A percentile compares a stretch with the other conserved stretches of the same genome.
Conservation (phyloP, 176 grass and related monocot genomes). For the Calamus simplicifolius region DNA sequence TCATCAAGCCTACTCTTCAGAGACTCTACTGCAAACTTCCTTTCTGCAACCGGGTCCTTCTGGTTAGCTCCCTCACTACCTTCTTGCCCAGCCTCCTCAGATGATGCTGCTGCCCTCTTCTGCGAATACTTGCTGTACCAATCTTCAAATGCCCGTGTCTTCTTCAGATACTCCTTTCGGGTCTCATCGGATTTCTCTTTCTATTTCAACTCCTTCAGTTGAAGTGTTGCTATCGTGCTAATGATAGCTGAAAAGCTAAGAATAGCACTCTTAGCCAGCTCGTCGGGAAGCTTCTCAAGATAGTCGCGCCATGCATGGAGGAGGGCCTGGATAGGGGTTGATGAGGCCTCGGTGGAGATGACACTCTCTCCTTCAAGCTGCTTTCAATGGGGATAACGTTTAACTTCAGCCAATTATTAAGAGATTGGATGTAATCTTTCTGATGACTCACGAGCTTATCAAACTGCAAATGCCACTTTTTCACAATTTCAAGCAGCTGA, state of each 20-base stretch:
- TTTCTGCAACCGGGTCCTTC: constrained; percentile 64
- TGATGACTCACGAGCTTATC: too few species aligned
- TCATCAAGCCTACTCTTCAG: constrained; percentile 64
- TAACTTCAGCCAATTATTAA: too few species aligned
- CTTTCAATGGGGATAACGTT: too few species aligned
- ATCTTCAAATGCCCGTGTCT: constrained; percentile 75
- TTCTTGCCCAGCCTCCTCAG: constrained; percentile 40
- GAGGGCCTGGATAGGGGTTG: too few species aligned
- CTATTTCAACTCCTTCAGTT: constrained; percentile 91
- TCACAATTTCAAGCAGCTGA: too few species aligned
- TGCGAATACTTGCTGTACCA: constrained; percentile 72
- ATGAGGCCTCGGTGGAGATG: too few species aligned
- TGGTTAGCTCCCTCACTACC: constrained; percentile 29
- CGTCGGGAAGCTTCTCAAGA: constrained; percentile 64
- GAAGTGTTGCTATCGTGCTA: constrained; percentile 59
- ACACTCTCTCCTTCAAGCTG: too few species aligned
- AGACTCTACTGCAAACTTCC: constrained; percentile 49
- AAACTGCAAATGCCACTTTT: too few species aligned
- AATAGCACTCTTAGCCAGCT: constrained; percentile 67
- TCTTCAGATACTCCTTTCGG: constrained; percentile 50
- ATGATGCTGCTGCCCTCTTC: constrained; percentile 8
- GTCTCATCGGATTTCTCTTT: constrained; percentile 56
- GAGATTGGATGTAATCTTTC: too few species aligned
- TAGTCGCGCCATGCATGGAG: too few species aligned
- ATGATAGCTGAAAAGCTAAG: constrained; percentile 71